A percentile compares a stretch with the other conserved stretches of the same genome.
Evolutionary conservation across 306 rosid species (phyloP).

Genomic region (Cicer chorassanicum): DNA sequence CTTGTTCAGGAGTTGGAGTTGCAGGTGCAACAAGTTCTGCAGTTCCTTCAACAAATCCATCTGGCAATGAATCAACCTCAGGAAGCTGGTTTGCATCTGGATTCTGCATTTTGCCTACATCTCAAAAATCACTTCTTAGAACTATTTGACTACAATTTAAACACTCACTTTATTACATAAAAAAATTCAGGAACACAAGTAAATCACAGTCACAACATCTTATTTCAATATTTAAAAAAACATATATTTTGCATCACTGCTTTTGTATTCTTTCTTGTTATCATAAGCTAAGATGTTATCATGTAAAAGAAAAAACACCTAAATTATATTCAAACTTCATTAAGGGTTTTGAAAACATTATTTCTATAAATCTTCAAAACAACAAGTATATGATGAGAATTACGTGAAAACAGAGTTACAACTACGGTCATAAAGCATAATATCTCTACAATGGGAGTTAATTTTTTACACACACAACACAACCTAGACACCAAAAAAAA

Average conservation of each 20-base stretch:
- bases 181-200: not conserved
- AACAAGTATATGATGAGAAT: not conserved
- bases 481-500: not conserved
- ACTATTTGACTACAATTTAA: slow-evolving; percentile 34
- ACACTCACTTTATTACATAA: slow-evolving; percentile 15
- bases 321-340: slow-evolving; percentile 22
- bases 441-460: slow-evolving; percentile 16
- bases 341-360: slow-evolving; percentile 17
- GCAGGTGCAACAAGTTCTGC: slow-evolving; percentile 69
- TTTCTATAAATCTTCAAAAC: slow-evolving; percentile 1
- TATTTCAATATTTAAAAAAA: not conserved
- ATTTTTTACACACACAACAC: not conserved
- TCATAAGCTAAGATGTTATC: not conserved
- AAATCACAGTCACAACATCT: slow-evolving; percentile 9
- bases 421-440: not conserved
- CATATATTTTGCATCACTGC: slow-evolving; percentile 23
- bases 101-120: slow-evolving; percentile 75
- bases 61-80: slow-evolving; percentile 87
- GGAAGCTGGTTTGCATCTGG: slow-evolving; percentile 86
- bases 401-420: slow-evolving; percentile 15
- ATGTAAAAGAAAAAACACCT: slow-evolving; percentile 1
- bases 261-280: slow-evolving; percentile 25
- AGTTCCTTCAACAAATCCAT: slow-evolving; percentile 86
- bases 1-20: slow-evolving; percentile 67
- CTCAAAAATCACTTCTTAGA: slow-evolving; percentile 42